Evolutionary conservation across 306 rosid species (phyloP).

Genomic region (Dalbergia cochinchinensis): DNA sequence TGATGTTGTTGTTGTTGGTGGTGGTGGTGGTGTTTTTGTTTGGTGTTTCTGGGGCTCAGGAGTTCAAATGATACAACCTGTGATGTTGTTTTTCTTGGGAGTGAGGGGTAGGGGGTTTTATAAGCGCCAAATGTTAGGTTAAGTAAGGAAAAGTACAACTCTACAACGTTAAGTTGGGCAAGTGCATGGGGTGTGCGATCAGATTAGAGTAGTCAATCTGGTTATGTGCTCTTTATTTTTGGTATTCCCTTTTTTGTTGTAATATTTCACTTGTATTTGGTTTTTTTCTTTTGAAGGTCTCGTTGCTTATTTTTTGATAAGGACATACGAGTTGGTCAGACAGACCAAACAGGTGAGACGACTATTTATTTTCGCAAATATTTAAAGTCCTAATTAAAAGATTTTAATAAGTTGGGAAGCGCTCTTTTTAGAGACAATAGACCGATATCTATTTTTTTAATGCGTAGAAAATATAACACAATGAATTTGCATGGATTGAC

Average conservation of each 20-base stretch:
- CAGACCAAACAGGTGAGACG: neutral
- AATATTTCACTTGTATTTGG: too few relatives aligned
- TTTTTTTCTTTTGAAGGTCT: neutral
- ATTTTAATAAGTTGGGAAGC: too few relatives aligned
- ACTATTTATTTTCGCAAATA: neutral
- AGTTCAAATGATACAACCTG: neutral
- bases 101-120: slow-evolving; percentile 10
- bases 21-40: neutral
- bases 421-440: too few relatives aligned
- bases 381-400: neutral
- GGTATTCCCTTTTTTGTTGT: neutral
- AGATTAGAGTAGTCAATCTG: slow-evolving; percentile 18
- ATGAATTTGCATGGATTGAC: too few relatives aligned
- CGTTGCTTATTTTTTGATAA: neutral
- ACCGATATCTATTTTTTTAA: too few relatives aligned
- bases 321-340: neutral
- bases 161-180: slow-evolving; percentile 38
- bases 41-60: neutral
- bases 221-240: neutral
- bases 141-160: slow-evolving; percentile 42
- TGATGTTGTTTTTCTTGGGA: neutral
- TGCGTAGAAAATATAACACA: too few relatives aligned
- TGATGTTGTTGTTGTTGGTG: neutral
- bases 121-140: slow-evolving; percentile 20
- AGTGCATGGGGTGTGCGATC: slow-evolving; percentile 27